Conservation (phyloP, 257 asterid species). For the Henckelia pumila region DNA sequence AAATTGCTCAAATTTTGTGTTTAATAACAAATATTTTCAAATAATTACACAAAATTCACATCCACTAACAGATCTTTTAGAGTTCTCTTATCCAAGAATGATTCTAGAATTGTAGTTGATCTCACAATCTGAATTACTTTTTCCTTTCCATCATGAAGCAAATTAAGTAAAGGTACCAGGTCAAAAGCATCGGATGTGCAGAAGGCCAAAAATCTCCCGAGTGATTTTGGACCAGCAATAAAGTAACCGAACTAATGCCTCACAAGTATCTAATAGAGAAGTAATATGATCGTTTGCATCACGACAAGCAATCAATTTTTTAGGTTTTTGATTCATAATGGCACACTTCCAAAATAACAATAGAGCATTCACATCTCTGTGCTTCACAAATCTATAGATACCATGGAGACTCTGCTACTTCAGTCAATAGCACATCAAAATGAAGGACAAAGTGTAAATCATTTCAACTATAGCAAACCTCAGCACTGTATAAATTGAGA, state of each 20-base stretch:
- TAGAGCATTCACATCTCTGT: conserved; percentile 16
- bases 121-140: not conserved
- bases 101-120: not conserved
- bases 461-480: conserved; percentile 2
- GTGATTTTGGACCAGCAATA: not conserved
- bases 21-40: conserved; percentile 1
- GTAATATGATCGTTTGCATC: conserved; percentile 8
- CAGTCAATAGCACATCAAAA: conserved; percentile 1
- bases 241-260: not conserved
- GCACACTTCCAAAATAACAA: conserved; percentile 11
- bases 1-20: not conserved
- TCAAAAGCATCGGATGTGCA: not conserved
- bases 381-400: not conserved
- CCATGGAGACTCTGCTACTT: conserved; percentile 16
- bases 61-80: conserved; percentile 21
- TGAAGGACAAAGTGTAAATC: not conserved
- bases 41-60: not conserved
- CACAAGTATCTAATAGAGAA: conserved; percentile 17
- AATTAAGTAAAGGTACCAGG: not conserved
- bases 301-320: conserved; percentile 3
- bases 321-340: conserved; percentile 2
- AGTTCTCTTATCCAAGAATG: conserved; percentile 15
- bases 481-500: not conserved
- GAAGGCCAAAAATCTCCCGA: not conserved
- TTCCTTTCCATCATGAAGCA: conserved; percentile 12